Base-by-base conservation (phyloP, 2,329 filamentous ascomycete genomes). In the Geosmithia flava region DNA sequence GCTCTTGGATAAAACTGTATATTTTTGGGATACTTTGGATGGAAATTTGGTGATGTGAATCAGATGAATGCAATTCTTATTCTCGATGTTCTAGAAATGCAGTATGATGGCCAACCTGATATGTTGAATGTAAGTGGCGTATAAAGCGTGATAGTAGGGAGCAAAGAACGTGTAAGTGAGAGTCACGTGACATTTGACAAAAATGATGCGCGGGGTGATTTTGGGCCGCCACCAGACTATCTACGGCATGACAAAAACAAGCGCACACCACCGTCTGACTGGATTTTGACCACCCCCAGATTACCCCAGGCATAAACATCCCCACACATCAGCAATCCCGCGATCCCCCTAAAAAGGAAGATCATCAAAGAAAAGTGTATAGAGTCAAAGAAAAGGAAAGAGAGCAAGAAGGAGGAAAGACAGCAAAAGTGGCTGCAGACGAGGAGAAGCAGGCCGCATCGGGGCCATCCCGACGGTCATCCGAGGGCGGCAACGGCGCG, bases 191-290 rank as follows among this genome's bases (percentile, higher is more conserved):
- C 39, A 16, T 10, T 29, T 37, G 27, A 29, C 17, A 7, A 23
- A 29, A 19, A 3, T 8, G 42, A 16, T 47, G 46, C 23, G 37
- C 37, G 37, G 46, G 33, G 46, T n/a, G 37, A 48, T 45, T 45
- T 48, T 48, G 47, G 33, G 47, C 42, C 47, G 23, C 47, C 42
- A 40, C 47, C 42, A 20, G 8, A 16, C 7, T 15, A 16, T 20
- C 17, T 37, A 33, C 33, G 47, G 29, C 23, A 20, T 49, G 50
- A 51, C 50, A 51, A 51, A 51, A 51, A 51, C 50, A 49, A 51
- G 19, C 45, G 42, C 50, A 49, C 50, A 51, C 49, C 33, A 46
- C 29, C 46, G 46, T 47, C 46, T 17, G 16, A 16, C 33, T 3
- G 33, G 33, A 37, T 37, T 37, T 37, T 37, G 33, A 37, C 33